Evolutionary conservation across 306 rosid genomes (phyloP).

Genomic region (Abrus precatorius): DNA sequence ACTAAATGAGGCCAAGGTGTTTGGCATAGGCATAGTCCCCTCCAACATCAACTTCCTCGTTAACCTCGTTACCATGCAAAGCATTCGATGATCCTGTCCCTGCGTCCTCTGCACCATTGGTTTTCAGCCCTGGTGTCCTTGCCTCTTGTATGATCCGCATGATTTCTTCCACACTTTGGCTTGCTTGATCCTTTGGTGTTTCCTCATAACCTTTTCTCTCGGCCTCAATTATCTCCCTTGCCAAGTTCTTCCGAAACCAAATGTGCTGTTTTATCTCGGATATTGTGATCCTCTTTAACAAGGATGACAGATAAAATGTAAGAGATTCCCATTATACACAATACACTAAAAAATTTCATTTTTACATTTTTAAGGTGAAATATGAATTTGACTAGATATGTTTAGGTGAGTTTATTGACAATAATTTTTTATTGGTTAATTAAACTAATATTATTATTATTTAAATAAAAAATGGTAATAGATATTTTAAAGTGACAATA

Average conservation of each 20-base stretch:
- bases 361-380: neutral
- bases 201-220: constrained; percentile 56
- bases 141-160: constrained; percentile 75
- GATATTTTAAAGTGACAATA: too few species aligned
- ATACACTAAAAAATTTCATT: neutral
- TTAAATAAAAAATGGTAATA: too few species aligned
- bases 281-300: constrained; percentile 73
- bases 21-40: constrained; percentile 47
- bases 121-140: constrained; percentile 55
- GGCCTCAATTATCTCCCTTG: constrained; percentile 68
- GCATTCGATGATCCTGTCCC: constrained; percentile 51
- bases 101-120: constrained; percentile 37
- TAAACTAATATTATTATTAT: too few species aligned
- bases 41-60: constrained; percentile 64
- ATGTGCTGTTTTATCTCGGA: constrained; percentile 85
- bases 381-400: neutral
- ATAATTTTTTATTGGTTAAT: too few species aligned
- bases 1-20: neutral
- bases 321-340: neutral
- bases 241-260: constrained; percentile 82
- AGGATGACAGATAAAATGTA: neutral
- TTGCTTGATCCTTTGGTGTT: constrained; percentile 50
- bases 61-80: constrained; percentile 54
- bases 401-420: too few species aligned
- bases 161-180: constrained; percentile 78